Evolutionary conservation across 2,329 filamentous ascomycete species (phyloP), one percentile per base, ranked within the genome.

Genomic region (Dothistroma pini): DNA sequence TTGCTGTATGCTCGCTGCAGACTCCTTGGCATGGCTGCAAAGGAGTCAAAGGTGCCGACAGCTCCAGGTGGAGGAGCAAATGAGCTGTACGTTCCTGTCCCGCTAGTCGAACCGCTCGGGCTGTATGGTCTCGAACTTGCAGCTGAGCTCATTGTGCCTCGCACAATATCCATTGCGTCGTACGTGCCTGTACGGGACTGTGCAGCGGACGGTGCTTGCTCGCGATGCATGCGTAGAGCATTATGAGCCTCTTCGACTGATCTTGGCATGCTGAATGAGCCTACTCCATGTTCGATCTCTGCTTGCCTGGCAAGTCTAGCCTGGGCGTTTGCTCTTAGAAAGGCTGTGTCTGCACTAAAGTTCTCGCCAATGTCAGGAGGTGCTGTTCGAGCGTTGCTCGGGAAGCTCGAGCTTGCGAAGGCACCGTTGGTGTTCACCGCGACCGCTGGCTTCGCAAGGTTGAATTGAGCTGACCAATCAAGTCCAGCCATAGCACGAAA

Each of bases 401-500:
- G 59, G 22, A 62, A 41, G 3, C 54, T 55, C 14, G 53, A 53
- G 21, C 25, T 38, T 25, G 57, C 57, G 12, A 34, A 29, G 19
- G 32, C 16, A 21, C 59, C 60, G 53, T 65, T 62, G 29, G 60
- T 49, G 10, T 48, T 66, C 6, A 62, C 63, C 14, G 62, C 55
- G 14, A 66, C 56, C 35, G 64, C 47, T 32, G 66, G 64, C 44
- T 63, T 66, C 11, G 59, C 16, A 16, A 56, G 58, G n/a, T 58
- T 61, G 58, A 64, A 64, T 16, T 51, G 35, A 21, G 61, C 51
- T 9, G 70, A 72, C n/a, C 63, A 62, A 54, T 75, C 72, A 4
- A 76, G 62, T 0, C 74, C 74, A 57, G 74, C 74, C 66, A 76
- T 67, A 6, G 70, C 71, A 21, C 74, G 66, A 49, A 73, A 76